phyloP scores from a whole-genome alignment of 2,329 filamentous ascomycete genomes.

The Byssothecium circinans region DNA sequence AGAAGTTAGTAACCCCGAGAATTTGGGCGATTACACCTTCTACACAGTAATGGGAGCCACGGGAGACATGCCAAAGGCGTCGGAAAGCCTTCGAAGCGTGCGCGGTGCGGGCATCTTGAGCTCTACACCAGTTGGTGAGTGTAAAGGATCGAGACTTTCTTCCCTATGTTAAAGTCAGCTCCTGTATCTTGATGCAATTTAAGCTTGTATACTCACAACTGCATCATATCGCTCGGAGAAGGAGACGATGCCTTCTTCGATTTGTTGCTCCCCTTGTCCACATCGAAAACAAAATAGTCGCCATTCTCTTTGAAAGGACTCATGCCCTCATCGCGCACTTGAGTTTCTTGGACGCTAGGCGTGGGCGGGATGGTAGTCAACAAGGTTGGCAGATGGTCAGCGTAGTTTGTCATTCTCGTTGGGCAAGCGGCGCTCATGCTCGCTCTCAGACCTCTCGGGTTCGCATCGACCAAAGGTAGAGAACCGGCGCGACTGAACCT shows the following conservation, averaged over 20 bases:
- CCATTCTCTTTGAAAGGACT: conserved; percentile 44
- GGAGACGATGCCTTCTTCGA: conserved; percentile 10
- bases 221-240: conserved; percentile 22
- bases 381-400: conserved; percentile 33
- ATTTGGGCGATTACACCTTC: not conserved
- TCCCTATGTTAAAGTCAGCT: conserved; percentile 21
- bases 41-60: not conserved
- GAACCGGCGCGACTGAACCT: conserved; percentile 18
- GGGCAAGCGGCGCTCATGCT: conserved; percentile 43
- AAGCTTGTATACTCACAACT: conserved; percentile 23
- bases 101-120: conserved; percentile 22
- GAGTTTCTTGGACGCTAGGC: conserved; percentile 33
- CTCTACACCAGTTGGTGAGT: conserved; percentile 21
- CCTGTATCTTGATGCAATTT: not conserved
- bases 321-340: conserved; percentile 21
- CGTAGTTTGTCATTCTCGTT: conserved; percentile 40
- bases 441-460: conserved; percentile 29
- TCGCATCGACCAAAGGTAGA: conserved; percentile 38
- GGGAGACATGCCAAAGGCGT: conserved; percentile 22
- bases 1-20: not conserved
- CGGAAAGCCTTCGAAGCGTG: conserved; percentile 23
- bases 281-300: conserved; percentile 34
- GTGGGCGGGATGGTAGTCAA: conserved; percentile 47
- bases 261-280: conserved; percentile 19
- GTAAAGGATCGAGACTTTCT: conserved; percentile 36